These are phyloP conservation scores for Xanthoconium purpureum DNA, from an alignment of 768 basidiomycete species.

Conservation along the genomic window DNA sequence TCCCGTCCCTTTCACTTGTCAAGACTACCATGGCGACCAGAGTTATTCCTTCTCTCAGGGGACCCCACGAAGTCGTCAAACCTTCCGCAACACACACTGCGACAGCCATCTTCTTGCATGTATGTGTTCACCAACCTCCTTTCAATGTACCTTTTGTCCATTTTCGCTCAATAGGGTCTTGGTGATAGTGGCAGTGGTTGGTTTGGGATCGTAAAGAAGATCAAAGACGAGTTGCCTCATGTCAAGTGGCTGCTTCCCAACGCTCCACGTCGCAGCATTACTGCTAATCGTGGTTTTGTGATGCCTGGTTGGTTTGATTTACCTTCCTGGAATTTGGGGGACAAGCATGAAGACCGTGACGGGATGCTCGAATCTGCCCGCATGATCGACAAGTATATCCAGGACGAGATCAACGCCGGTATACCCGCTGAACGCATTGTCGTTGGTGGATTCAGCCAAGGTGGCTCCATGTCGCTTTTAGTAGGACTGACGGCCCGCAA, in stretches of 20 bases:
- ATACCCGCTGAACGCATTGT: slow-evolving; percentile 70
- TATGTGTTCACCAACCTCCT: slow-evolving; percentile 35
- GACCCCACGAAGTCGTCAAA: slow-evolving; percentile 47
- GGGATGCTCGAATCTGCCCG: slow-evolving; percentile 62
- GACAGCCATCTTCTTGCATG: slow-evolving; percentile 88
- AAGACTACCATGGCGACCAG: slow-evolving; percentile 13
- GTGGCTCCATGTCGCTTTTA: slow-evolving; percentile 74
- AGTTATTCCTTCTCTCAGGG: slow-evolving; percentile 19
- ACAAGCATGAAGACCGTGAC: slow-evolving; percentile 56
- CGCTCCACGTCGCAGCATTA: slow-evolving; percentile 50
- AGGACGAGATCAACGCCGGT: slow-evolving; percentile 69
- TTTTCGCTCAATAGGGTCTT: slow-evolving; percentile 50
- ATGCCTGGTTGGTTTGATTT: slow-evolving; percentile 92
- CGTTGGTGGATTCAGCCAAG: slow-evolving; percentile 88
- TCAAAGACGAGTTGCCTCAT: slow-evolving; percentile 59
- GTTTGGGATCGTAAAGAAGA: slow-evolving; percentile 71
- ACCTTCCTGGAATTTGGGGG: slow-evolving; percentile 52
- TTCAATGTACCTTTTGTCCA: slow-evolving; percentile 5
- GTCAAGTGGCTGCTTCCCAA: slow-evolving; percentile 80
- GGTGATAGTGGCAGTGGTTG: slow-evolving; percentile 77
- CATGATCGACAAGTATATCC: slow-evolving; percentile 65
- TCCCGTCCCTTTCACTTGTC: not conserved
- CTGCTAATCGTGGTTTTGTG: slow-evolving; percentile 62
- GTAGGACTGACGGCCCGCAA: slow-evolving; percentile 48
- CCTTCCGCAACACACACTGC: slow-evolving; percentile 69